Percentiles rank a stretch among this genome's conserved stretches.
Conservation (phyloP, 495 filamentous ascomycete species). For the Trichoderma reesei region DNA sequence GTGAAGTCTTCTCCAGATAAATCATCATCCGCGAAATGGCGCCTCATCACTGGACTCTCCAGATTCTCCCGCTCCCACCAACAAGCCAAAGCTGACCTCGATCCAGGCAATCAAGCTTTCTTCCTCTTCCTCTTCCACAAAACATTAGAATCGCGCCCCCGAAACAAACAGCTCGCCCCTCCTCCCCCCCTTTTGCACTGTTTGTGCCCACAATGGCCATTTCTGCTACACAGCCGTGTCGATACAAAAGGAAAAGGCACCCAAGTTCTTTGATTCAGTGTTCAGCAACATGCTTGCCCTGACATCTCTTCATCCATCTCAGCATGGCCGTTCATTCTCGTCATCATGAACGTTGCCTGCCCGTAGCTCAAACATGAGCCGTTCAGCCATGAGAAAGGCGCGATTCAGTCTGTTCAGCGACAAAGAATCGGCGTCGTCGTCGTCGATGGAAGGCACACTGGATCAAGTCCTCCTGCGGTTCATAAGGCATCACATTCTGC, state of each 20-base stretch:
- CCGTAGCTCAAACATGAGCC: not conserved
- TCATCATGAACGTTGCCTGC: not conserved
- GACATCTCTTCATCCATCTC: not conserved
- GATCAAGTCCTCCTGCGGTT: not conserved
- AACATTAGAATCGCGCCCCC: too few species aligned
- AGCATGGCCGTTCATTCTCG: not conserved
- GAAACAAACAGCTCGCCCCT: too few species aligned
- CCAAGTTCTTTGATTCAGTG: not conserved
- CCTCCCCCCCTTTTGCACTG: not conserved
- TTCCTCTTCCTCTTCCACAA: too few species aligned
- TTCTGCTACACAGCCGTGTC: not conserved
- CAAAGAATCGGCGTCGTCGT: not conserved
- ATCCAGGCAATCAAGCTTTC: too few species aligned
- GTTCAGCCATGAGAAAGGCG: not conserved
- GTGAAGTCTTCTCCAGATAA: too few species aligned
- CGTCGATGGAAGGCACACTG: not conserved
- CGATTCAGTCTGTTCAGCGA: not conserved
- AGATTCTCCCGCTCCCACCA: too few species aligned
- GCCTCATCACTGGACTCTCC: too few species aligned
- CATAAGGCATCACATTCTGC: not conserved
- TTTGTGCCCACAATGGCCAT: too few species aligned
- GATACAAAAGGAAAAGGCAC: not conserved
- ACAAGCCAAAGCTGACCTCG: too few species aligned
- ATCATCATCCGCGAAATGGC: too few species aligned
- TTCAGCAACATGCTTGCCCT: not conserved